phyloP scores from a whole-genome alignment of 73 alveolate genomes.

The Symbiodinium pilosum region DNA sequence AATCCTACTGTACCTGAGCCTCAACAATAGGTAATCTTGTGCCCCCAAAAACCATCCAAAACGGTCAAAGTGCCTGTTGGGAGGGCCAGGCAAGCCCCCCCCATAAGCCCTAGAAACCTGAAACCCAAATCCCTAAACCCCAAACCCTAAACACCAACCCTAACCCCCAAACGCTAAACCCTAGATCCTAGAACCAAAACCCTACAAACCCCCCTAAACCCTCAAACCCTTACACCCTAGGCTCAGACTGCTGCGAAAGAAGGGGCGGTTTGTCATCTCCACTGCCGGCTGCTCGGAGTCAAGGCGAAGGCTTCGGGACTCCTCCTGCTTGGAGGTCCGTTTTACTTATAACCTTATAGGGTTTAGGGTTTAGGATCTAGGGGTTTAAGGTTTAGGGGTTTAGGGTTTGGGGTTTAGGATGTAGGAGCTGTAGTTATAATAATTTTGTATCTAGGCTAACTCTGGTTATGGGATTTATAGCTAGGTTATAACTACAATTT shows the following conservation, averaged over 20 bases:
- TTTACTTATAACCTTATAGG: neutral
- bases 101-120: neutral
- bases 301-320: conserved; percentile 14
- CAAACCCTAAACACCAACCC: neutral
- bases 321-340: neutral
- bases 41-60: no score
- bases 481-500: no score
- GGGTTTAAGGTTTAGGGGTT: neutral
- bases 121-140: neutral
- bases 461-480: no score
- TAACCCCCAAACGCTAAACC: neutral
- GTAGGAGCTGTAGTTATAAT: no score
- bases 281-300: neutral
- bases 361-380: neutral
- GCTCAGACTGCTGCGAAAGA: neutral
- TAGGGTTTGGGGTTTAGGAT: neutral
- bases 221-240: neutral
- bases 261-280: conserved; percentile 30
- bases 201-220: neutral
- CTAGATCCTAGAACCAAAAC: neutral
- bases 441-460: no score
- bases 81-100: no score
- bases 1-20: no score
- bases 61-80: no score
- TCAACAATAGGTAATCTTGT: no score